A percentile compares a stretch with the other conserved stretches of the same genome.
These are phyloP conservation scores for Fusarium guadeloupense DNA, from an alignment of 2,329 filamentous ascomycete genomes.

Conservation along the genomic window DNA sequence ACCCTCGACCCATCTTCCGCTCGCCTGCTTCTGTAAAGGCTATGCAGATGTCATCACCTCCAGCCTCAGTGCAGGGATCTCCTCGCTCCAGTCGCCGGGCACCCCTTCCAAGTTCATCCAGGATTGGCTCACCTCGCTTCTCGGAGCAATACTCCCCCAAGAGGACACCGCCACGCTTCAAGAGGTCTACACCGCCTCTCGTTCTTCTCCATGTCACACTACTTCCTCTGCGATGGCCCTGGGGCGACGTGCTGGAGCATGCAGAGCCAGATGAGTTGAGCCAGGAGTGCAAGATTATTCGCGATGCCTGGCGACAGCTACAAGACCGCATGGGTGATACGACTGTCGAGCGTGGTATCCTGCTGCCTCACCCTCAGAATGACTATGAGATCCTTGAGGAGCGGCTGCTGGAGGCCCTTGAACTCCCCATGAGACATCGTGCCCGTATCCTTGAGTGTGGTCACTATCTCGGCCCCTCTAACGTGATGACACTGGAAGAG, in stretches of 20 bases:
- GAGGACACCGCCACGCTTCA: conserved; percentile 67
- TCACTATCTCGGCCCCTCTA: conserved; percentile 74
- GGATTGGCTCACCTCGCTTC: conserved; percentile 63
- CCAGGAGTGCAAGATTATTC: conserved; percentile 60
- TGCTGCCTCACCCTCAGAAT: conserved; percentile 80
- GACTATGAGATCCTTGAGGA: conserved; percentile 85
- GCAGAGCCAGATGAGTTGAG: conserved; percentile 53
- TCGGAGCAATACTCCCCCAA: conserved; percentile 65
- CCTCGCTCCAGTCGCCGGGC: conserved; percentile 63
- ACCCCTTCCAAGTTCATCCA: conserved; percentile 60
- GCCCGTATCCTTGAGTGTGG: conserved; percentile 79
- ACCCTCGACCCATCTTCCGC: conserved; percentile 71
- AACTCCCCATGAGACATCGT: conserved; percentile 70
- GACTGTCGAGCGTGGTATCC: conserved; percentile 75
- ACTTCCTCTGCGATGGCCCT: conserved; percentile 73
- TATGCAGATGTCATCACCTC: conserved; percentile 76
- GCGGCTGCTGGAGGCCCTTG: conserved; percentile 76
- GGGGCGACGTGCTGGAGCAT: conserved; percentile 65
- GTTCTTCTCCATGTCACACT: conserved; percentile 82
- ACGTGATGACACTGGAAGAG: conserved; percentile 54
- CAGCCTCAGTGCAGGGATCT: conserved; percentile 65
- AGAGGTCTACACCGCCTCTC: conserved; percentile 68
- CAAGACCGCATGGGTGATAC: conserved; percentile 77
- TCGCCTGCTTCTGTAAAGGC: conserved; percentile 75
- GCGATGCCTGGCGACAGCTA: conserved; percentile 72